These are phyloP conservation scores for Penicillium hordei DNA, from an alignment of 2,329 filamentous ascomycete species.

Conservation along the genomic window DNA sequence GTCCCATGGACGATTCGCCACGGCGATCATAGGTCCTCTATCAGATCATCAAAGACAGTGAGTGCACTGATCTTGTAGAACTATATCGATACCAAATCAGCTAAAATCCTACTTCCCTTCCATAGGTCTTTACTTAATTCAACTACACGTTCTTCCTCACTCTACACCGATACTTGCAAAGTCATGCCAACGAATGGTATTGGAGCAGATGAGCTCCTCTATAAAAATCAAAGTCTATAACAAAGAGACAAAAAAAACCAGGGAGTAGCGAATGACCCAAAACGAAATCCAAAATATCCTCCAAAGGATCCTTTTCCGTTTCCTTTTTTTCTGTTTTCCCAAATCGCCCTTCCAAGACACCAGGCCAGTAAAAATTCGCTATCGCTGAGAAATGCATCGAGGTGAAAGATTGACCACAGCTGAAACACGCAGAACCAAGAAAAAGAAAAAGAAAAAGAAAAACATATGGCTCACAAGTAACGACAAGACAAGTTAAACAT, in stretches of 20 bases:
- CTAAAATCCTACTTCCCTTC: not conserved
- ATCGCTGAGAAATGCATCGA: slow-evolving; percentile 31
- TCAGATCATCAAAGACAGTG: too few species aligned
- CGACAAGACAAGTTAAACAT: slow-evolving; percentile 25
- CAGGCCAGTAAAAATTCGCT: slow-evolving; percentile 20
- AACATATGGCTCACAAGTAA: slow-evolving; percentile 20
- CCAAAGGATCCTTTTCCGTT: slow-evolving; percentile 13
- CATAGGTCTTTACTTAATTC: too few species aligned
- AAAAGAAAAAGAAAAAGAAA: slow-evolving; percentile 15
- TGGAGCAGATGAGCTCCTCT: slow-evolving; percentile 8
- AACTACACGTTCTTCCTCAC: not conserved
- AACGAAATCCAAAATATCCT: slow-evolving; percentile 16
- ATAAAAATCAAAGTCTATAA: slow-evolving; percentile 15
- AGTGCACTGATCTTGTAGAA: not conserved
- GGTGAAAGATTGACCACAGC: slow-evolving; percentile 17
- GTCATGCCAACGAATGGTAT: slow-evolving; percentile 8
- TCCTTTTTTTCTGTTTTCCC: slow-evolving; percentile 21
- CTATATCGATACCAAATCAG: not conserved
- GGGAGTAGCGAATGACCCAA: slow-evolving; percentile 19
- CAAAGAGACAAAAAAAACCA: slow-evolving; percentile 6
- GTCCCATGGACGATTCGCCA: not conserved
- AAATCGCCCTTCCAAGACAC: slow-evolving; percentile 22
- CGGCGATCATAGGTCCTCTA: too few species aligned
- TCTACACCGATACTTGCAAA: not conserved
- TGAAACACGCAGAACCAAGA: slow-evolving; percentile 16